These are phyloP conservation scores for Aspergillus transmontanensis DNA, from an alignment of 2,329 filamentous ascomycete species.

Conservation along the genomic window DNA sequence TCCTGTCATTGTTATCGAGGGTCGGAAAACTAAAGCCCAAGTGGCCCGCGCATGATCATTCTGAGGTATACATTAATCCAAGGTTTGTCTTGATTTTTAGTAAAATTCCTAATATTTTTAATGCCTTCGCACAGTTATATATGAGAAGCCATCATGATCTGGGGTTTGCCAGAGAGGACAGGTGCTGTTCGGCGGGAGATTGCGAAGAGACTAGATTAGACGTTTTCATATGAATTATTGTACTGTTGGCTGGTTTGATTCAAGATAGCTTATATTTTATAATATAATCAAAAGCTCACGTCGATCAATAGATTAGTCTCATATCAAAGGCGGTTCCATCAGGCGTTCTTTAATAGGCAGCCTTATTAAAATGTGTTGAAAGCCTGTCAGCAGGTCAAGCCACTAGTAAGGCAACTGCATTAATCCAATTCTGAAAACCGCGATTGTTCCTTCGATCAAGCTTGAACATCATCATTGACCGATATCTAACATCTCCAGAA, in stretches of 20 bases:
- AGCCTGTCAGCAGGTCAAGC: background rate
- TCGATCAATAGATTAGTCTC: background rate
- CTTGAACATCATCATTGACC: background rate
- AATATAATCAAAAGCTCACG: background rate
- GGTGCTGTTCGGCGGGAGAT: too few relatives aligned
- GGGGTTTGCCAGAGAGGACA: background rate
- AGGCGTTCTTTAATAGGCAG: too few relatives aligned
- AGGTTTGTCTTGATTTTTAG: background rate
- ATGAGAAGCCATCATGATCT: background rate
- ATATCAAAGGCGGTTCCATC: too few relatives aligned
- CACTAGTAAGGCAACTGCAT: background rate
- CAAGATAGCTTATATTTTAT: background rate
- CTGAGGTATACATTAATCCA: background rate
- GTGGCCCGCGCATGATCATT: background rate
- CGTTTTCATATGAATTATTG: background rate
- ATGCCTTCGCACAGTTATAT: too few relatives aligned
- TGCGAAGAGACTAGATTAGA: background rate
- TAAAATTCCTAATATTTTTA: background rate
- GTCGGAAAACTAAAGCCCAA: background rate
- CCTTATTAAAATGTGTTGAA: too few relatives aligned
- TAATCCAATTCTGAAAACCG: background rate
- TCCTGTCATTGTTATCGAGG: background rate
- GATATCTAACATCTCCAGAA: conserved; percentile 4
- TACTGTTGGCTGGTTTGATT: background rate
- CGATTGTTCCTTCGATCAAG: background rate